Evolutionary conservation across 257 asterid species (phyloP).

Genomic region (Catharanthus roseus): DNA sequence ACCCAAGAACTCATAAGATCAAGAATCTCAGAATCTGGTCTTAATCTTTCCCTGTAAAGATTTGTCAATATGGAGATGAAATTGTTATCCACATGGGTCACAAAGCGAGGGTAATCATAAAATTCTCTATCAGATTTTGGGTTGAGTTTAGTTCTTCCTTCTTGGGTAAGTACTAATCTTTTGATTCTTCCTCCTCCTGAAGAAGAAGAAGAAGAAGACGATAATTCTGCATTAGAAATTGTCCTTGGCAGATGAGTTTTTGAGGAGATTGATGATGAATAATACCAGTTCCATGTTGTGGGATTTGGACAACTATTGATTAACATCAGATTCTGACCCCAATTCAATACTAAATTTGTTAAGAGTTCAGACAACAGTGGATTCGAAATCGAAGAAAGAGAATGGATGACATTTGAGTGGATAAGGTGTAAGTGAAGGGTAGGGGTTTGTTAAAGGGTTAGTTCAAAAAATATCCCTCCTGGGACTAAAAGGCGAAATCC

Average conservation of each 20-base stretch:
- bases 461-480: no score
- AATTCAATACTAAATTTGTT: not conserved
- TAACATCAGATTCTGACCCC: not conserved
- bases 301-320: constrained; percentile 6
- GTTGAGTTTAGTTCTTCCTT: constrained; percentile 64
- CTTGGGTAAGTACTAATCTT: constrained; percentile 48
- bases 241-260: constrained; percentile 2
- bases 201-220: constrained; percentile 26
- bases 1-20: constrained; percentile 89
- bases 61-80: constrained; percentile 49
- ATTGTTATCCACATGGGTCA: constrained; percentile 55
- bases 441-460: not conserved
- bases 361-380: no score
- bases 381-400: not conserved
- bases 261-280: not conserved
- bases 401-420: no score
- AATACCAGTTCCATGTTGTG: constrained; percentile 3
- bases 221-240: constrained; percentile 12
- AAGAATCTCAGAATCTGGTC: constrained; percentile 67
- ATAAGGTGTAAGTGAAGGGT: not conserved
- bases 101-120: constrained; percentile 61
- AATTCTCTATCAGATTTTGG: constrained; percentile 51
- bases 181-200: constrained; percentile 51
- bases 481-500: no score
- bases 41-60: constrained; percentile 44